Base-by-base conservation (phyloP, 2,329 filamentous ascomycete genomes). In the Fusarium sp. region DNA sequence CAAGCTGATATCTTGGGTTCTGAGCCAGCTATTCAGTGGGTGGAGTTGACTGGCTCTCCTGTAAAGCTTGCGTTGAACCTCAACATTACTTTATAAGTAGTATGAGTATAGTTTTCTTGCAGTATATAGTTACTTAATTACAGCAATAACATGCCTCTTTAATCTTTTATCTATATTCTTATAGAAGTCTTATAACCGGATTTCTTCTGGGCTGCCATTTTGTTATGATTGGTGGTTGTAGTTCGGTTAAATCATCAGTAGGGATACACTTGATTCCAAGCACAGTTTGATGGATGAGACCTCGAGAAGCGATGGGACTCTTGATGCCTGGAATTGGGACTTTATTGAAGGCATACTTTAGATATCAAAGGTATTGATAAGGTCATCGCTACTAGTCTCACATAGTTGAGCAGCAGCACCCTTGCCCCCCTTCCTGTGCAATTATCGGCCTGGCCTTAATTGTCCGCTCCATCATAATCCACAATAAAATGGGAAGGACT, bases 21-120 rank as follows among this genome's bases (percentile, higher is more conserved):
- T n/a, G 68, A 70, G 29, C 68, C 68, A 24, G 57, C 68, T 2
- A 70, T 70, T 11, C 57, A 70, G 24, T 70, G 68, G 68, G 65
- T 70, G 2, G 63, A 53, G 9, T 22, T 70, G 25, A 56, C 32
- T 20, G 68, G 65, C 13, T 63, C 65, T 4, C 42, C 68, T 20
- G 68, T 70, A 2, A 70, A 29, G n/a, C 11, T 57, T 3, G 11
- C 2, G 4, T 24, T 53, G 9, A 42, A 20, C 2, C 10, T 13
- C 18, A 25, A 2, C 4, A 29, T 53, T 27, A 7, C 9, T 14
- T 12, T 53, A 24, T 47, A n/a, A 47, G 1, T 20, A 20, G 22
- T 6, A 44, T 11, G 4, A 18, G 7, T 16, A 10, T 16, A 44
- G 27, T 27, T 29, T 12, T 12, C 10, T 30, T 30, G 29, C 2